A percentile compares a stretch with the other conserved stretches of the same genome.
Evolutionary conservation across 208 protist species (phyloP).

Genomic region (Naegleria fowleri): DNA sequence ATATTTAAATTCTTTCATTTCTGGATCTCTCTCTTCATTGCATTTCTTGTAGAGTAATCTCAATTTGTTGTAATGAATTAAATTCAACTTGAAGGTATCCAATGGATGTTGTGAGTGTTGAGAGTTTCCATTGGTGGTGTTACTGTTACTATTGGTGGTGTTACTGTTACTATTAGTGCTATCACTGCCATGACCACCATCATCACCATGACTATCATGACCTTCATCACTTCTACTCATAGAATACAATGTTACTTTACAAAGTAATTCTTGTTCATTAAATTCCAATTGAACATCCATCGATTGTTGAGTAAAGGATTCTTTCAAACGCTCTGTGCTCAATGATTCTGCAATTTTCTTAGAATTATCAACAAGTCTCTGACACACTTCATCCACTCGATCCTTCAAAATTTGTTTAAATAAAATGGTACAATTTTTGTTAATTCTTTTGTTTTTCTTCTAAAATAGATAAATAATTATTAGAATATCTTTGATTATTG

Average conservation of each 20-base stretch:
- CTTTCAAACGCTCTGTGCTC: too few relatives aligned
- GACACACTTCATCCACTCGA: not conserved
- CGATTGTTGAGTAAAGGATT: too few relatives aligned
- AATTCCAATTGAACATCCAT: not conserved
- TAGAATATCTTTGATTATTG: not conserved
- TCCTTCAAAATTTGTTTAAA: not conserved
- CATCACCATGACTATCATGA: too few relatives aligned
- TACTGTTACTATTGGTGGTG: not conserved
- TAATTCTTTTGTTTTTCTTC: not conserved
- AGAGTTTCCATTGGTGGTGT: too few relatives aligned
- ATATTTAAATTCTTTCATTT: not conserved
- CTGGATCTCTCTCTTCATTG: not conserved
- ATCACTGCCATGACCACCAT: too few relatives aligned
- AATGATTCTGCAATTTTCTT: not conserved
- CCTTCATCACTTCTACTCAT: too few relatives aligned
- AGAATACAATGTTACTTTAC: not conserved
- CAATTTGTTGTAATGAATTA: constrained; percentile 4
- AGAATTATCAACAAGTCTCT: not conserved
- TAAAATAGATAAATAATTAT: not conserved
- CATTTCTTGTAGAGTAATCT: constrained; percentile 5
- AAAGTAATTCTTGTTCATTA: not conserved
- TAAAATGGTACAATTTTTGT: not conserved
- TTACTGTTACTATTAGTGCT: not conserved
- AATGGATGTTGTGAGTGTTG: not conserved
- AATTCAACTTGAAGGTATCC: not conserved